Evolutionary conservation across 1,139 yeast genomes (phyloP).

Genomic region (Sugiyamaella pinicola): DNA sequence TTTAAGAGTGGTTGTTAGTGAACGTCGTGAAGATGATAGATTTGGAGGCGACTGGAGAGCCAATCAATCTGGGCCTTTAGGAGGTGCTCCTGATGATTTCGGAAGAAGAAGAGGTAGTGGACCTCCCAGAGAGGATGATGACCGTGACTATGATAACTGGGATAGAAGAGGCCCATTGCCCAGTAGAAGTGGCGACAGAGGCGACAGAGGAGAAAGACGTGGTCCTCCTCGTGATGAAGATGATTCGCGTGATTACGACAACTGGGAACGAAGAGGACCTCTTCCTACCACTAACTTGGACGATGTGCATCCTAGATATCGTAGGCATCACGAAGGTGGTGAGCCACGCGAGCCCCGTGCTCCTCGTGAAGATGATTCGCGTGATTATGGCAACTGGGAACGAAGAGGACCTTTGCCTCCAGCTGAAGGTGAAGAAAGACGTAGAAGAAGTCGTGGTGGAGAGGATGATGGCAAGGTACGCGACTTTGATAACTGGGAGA

Average conservation of each 20-base stretch:
- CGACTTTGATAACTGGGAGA: slow-evolving; percentile 41
- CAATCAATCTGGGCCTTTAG: slow-evolving; percentile 42
- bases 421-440: slow-evolving; percentile 23
- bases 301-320: slow-evolving; percentile 20
- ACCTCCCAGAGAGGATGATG: slow-evolving; percentile 26
- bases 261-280: slow-evolving; percentile 51
- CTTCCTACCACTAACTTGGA: slow-evolving; percentile 20
- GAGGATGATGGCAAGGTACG: slow-evolving; percentile 24
- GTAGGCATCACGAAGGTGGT: slow-evolving; percentile 24
- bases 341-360: slow-evolving; percentile 20
- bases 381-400: slow-evolving; percentile 42
- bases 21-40: slow-evolving; percentile 52
- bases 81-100: slow-evolving; percentile 17
- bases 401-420: slow-evolving; percentile 41
- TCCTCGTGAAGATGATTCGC: slow-evolving; percentile 33
- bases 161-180: slow-evolving; percentile 41
- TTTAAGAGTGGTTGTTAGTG: slow-evolving; percentile 86
- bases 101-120: slow-evolving; percentile 20
- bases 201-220: slow-evolving; percentile 25
- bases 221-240: slow-evolving; percentile 21
- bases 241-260: slow-evolving; percentile 34
- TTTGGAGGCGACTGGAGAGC: slow-evolving; percentile 67
- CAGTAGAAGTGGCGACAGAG: slow-evolving; percentile 29
- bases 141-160: slow-evolving; percentile 40
- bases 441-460: slow-evolving; percentile 23